Base-by-base conservation (phyloP, 2,329 filamentous ascomycete species). In the Pyricularia grisea region DNA sequence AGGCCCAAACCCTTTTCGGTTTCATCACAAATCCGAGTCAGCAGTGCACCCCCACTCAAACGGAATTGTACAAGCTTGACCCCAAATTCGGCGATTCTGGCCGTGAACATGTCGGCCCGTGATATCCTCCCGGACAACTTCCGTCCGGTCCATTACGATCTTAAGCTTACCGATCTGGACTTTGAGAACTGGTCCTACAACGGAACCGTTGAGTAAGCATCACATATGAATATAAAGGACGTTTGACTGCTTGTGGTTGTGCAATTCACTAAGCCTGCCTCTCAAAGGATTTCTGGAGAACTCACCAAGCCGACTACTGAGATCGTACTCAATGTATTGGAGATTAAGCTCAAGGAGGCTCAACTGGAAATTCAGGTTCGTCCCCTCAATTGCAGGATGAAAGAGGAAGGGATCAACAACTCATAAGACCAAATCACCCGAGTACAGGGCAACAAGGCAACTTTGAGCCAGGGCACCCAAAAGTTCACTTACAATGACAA, bases 141-240 rank as follows among this genome's bases (percentile, higher is more conserved):
- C 77, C 94, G 93, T 81, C 93, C 95, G 2, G 82, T 84, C 71
- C 93, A 98, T 82, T 99, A 99, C 81, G 84, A 87, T 75, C 84
- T 99, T 73, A 92, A 90, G 69, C 86, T 99, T 74, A 88, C 85
- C 76, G 90, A 95, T 74, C 82, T 99, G 72, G 90, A 97, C 70
- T 97, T 94, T 73, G 80, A 81, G 70, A 79, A 80, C 68, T 89
- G 87, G 89, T 88, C 86, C 70, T 99, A 94, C 82, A 88, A 94
- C 81, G 95, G 95, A 73, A 88, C 85, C 25, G 92, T 97, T 71
- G 80, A 78, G 84, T 86, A 79, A 71, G 83, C 76, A n/a, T n/a
- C n/a, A n/a, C n/a, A 20, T n/a, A 50, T 5, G 12, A 25, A 36
- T 64, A 42, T 3, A 7, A 30, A 14, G 33, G 14, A 12, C 12